Conservation (phyloP, 768 basidiomycete genomes). For the Infundibulicybe gibba region DNA sequence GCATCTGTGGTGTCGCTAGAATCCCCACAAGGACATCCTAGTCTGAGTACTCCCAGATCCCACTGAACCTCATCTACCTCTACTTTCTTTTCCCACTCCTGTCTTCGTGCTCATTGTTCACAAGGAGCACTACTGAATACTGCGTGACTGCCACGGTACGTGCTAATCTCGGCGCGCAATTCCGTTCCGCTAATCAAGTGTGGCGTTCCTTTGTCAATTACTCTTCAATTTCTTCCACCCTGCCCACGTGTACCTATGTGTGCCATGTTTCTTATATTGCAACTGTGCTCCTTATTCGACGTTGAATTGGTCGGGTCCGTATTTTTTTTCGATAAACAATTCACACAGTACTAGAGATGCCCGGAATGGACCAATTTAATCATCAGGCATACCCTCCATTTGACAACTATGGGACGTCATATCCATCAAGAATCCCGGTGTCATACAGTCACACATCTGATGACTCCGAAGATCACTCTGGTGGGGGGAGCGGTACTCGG, state of each 20-base stretch:
- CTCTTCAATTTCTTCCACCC: constrained; percentile 1
- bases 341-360: too few species aligned
- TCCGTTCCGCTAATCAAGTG: constrained; percentile 9
- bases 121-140: too few species aligned
- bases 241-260: background rate
- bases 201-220: constrained; percentile 4
- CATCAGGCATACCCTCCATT: constrained; percentile 6
- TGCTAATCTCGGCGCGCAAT: constrained; percentile 5
- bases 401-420: constrained; percentile 2
- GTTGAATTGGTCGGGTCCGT: too few species aligned
- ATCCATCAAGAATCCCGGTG: constrained; percentile 9
- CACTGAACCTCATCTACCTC: background rate
- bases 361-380: background rate
- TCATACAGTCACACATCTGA: constrained; percentile 13
- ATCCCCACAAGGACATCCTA: constrained; percentile 11
- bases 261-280: too few species aligned
- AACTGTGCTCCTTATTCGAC: too few species aligned
- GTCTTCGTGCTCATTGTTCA: background rate
- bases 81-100: background rate
- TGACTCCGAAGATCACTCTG: constrained; percentile 11
- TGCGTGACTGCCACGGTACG: constrained; percentile 8
- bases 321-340: too few species aligned
- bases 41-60: background rate
- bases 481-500: constrained; percentile 8
- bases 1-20: constrained; percentile 3